Percentiles rank a stretch among this genome's conserved stretches.
These are phyloP conservation scores for Acacia acuminata DNA, from an alignment of 306 rosid species.

Conservation along the genomic window DNA sequence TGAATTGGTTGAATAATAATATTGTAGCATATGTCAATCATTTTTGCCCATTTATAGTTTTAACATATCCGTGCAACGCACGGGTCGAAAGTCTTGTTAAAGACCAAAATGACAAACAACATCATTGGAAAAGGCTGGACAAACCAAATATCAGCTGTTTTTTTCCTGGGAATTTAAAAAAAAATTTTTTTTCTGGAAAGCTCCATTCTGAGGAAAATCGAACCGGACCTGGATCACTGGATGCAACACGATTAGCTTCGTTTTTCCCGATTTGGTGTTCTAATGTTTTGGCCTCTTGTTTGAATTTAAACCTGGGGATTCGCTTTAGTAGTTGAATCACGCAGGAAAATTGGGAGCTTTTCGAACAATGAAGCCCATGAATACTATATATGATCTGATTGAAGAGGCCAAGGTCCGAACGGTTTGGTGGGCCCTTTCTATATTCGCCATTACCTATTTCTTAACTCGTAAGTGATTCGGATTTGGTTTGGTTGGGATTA, in stretches of 20 bases:
- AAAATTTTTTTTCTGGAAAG: background rate
- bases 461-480: conserved; percentile 71
- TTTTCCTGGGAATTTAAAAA: background rate
- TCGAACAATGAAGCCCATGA: conserved; percentile 36
- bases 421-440: conserved; percentile 92
- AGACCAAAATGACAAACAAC: background rate
- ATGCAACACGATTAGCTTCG: background rate
- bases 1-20: no score
- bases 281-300: background rate
- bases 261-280: background rate
- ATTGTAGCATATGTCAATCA: no score
- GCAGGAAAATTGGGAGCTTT: background rate
- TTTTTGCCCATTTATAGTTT: no score
- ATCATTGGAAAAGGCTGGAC: background rate
- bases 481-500: conserved; percentile 9
- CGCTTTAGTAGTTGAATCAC: background rate
- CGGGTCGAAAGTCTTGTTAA: background rate
- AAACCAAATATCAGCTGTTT: background rate
- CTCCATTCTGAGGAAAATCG: background rate
- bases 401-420: conserved; percentile 86
- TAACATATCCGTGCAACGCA: no score
- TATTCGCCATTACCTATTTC: conserved; percentile 82
- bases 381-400: conserved; percentile 74
- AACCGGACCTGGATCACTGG: background rate
- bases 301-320: conserved; percentile 14